Evolutionary conservation across 495 filamentous ascomycete genomes (phyloP).

Genomic region (Aspergillus affinis): DNA sequence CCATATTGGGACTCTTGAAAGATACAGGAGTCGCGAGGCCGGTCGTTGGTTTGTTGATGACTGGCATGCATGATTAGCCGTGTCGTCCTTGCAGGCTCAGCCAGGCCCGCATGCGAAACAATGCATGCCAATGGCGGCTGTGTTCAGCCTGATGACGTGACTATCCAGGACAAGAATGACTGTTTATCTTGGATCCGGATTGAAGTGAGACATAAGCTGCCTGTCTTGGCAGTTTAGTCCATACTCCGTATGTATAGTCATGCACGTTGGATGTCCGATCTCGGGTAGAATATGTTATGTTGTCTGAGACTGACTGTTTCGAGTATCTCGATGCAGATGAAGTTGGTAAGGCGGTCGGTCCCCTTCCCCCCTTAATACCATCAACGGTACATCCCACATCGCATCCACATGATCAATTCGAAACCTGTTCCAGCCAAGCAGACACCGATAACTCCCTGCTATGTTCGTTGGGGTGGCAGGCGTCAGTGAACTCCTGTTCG

Average conservation of each 20-base stretch:
- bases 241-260: no score
- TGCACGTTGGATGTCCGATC: no score
- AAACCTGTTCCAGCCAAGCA: slow-evolving; percentile 66
- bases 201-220: no score
- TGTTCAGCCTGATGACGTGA: slow-evolving; percentile 21
- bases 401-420: slow-evolving; percentile 29
- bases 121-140: slow-evolving; percentile 17
- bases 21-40: no score
- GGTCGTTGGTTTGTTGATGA: slow-evolving; percentile 6
- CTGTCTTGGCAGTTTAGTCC: background rate
- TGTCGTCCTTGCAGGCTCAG: background rate
- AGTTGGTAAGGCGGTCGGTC: no score
- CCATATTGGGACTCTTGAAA: no score
- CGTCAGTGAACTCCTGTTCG: slow-evolving; percentile 49
- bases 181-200: no score
- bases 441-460: slow-evolving; percentile 62
- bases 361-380: no score
- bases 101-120: no score
- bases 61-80: background rate
- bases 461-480: slow-evolving; percentile 56
- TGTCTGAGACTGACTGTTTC: no score
- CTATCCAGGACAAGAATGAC: slow-evolving; percentile 24
- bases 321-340: no score
- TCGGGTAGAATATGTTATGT: no score
- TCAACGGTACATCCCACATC: background rate